phyloP scores from a whole-genome alignment of 768 basidiomycete genomes.

The Serendipita indica region DNA sequence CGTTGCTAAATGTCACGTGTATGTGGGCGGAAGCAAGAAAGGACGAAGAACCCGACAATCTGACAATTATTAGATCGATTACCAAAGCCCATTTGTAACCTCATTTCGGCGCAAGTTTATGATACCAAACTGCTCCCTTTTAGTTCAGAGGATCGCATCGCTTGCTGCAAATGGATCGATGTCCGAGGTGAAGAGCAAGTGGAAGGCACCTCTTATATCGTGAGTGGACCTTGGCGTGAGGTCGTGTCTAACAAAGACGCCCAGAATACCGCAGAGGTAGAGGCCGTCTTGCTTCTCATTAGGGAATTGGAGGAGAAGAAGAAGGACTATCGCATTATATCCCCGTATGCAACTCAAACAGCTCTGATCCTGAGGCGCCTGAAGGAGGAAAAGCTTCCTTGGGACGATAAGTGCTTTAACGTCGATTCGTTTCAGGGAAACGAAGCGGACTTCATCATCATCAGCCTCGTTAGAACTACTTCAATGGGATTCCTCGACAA shows the following conservation, averaged over 20 bases:
- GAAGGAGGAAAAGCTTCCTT: constrained; percentile 31
- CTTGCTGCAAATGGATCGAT: constrained; percentile 57
- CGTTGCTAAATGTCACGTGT: constrained; percentile 68
- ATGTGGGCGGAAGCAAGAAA: constrained; percentile 19
- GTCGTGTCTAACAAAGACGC: background rate
- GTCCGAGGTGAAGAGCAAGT: constrained; percentile 28
- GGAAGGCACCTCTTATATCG: constrained; percentile 32
- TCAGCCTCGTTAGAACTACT: constrained; percentile 51
- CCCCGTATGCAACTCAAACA: constrained; percentile 68
- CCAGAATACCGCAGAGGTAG: constrained; percentile 43
- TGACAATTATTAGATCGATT: constrained; percentile 45
- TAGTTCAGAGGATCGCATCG: constrained; percentile 26
- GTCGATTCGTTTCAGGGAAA: constrained; percentile 60
- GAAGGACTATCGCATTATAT: constrained; percentile 48
- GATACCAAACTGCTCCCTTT: constrained; percentile 40
- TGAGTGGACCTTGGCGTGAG: constrained; percentile 17
- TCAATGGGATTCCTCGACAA: constrained; percentile 55
- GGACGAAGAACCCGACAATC: background rate
- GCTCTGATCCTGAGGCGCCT: constrained; percentile 23
- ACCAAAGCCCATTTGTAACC: constrained; percentile 62
- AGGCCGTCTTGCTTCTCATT: constrained; percentile 43
- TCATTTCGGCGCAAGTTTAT: constrained; percentile 59
- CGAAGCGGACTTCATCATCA: constrained; percentile 63
- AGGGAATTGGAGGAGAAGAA: constrained; percentile 34
- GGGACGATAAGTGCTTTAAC: constrained; percentile 52